Evolutionary conservation across 2,329 filamentous ascomycete species (phyloP), one percentile per base, ranked within the genome.

Genomic region (Teratosphaeriaceae sp.): DNA sequence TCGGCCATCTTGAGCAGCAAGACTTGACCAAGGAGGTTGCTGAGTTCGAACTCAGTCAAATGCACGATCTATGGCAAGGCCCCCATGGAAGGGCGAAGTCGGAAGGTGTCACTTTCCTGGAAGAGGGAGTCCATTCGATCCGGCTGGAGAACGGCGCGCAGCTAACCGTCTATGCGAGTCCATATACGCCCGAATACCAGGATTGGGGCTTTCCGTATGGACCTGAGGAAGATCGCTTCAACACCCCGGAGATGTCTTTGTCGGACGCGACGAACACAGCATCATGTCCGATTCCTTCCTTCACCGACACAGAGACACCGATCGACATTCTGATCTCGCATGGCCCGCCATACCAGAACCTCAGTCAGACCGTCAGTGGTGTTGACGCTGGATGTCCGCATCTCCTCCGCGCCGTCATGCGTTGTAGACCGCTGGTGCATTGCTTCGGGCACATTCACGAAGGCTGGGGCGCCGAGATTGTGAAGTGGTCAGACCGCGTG

Each of bases 391-490:
- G 80, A 0, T 82, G 79, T 57, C 62, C 69, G 36, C 69, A 74
- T 52, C 62, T 83, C 1, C 64, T 76, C 1, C 61, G 64, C 1
- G 78, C 78, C 0, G 61, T 74, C 1, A 60, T 65, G 40, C 65
- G 76, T 5, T 71, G 69, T 8, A 65, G 64, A 39, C 79, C 79
- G 0, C 57, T 62, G 2, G 39, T 82, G n/a, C 75, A 81, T 55
- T 75, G 75, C 48, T 83, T 80, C 54, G 78, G 79, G 0, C 78
- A 82, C 61, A 80, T 81, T 15, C 77, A 80, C 53, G 74, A 77
- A 53, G 74, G 65, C 0, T 70, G 71, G 59, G 74, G 73, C 15
- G 70, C 66, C 3, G 56, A 63, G 48, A 59, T 53, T 23, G 59
- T 71, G 8, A 44, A 15, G 8, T 73, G 69, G 72, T 47, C 58